These are phyloP conservation scores for Botrytis fabae DNA, from an alignment of 2,329 filamentous ascomycete species.

Conservation along the genomic window DNA sequence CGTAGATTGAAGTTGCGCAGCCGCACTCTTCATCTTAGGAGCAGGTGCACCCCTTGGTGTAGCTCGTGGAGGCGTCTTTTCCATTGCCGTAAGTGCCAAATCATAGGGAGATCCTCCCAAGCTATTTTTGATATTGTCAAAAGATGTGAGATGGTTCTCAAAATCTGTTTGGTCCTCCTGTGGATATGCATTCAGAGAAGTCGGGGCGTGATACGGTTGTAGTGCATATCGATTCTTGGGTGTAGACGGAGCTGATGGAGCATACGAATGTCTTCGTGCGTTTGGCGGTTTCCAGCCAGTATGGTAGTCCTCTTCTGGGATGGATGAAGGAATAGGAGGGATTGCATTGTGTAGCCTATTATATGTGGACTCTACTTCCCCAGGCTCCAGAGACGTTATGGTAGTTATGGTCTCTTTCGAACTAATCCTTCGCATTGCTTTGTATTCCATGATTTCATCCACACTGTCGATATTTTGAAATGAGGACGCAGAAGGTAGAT, in stretches of 20 bases:
- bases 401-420: constrained; percentile 38
- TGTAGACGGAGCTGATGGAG: constrained; percentile 7
- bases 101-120: constrained; percentile 36
- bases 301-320: constrained; percentile 26
- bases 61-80: not conserved
- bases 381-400: constrained; percentile 37
- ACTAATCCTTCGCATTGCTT: constrained; percentile 26
- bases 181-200: constrained; percentile 12
- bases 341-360: constrained; percentile 31
- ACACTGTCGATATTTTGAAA: constrained; percentile 31
- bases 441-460: constrained; percentile 32
- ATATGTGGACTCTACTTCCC: constrained; percentile 34
- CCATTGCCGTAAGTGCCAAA: constrained; percentile 23
- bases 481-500: constrained; percentile 28
- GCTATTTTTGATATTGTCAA: constrained; percentile 29
- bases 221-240: constrained; percentile 4
- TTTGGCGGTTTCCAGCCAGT: constrained; percentile 14
- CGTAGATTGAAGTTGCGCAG: constrained; percentile 24
- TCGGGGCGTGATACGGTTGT: constrained; percentile 10
- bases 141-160: constrained; percentile 34
- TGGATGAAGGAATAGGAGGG: constrained; percentile 31
- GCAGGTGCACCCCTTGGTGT: not conserved
- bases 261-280: constrained; percentile 6
- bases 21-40: constrained; percentile 32
- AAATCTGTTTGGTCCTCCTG: constrained; percentile 30